These are phyloP conservation scores for Maudiozyma turicensis DNA, from an alignment of 805 yeast genomes.

Conservation along the genomic window DNA sequence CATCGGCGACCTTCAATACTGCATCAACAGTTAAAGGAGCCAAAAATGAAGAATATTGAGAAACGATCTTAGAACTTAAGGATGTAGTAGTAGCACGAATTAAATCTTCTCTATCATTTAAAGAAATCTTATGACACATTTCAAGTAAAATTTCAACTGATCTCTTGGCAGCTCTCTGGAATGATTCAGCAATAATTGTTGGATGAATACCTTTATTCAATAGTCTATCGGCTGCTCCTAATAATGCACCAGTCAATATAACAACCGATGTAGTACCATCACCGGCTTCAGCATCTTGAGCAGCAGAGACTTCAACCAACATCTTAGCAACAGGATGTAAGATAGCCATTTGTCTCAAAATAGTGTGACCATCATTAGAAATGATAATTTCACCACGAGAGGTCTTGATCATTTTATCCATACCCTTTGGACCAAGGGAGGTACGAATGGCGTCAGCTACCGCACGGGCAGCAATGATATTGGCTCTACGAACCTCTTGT, in stretches of 20 bases:
- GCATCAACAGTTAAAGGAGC: conserved; percentile 95
- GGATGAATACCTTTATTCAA: conserved; percentile 92
- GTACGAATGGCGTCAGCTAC: conserved; percentile 94
- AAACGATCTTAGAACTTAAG: conserved; percentile 86
- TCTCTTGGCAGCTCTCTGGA: conserved; percentile 79
- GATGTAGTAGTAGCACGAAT: conserved; percentile 93
- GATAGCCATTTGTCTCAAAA: conserved; percentile 93
- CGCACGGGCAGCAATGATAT: conserved; percentile 81
- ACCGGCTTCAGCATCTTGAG: conserved; percentile 99
- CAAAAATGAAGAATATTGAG: conserved; percentile 76
- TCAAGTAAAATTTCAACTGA: conserved; percentile 73
- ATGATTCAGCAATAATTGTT: conserved; percentile 84
- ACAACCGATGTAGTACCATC: conserved; percentile 99
- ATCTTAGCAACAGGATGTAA: conserved; percentile 97
- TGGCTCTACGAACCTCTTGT: conserved; percentile 82
- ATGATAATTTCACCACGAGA: conserved; percentile 86
- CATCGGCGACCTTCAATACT: conserved; percentile 66
- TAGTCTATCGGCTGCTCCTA: conserved; percentile 90
- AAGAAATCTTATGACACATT: conserved; percentile 75
- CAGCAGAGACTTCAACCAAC: conserved; percentile 95
- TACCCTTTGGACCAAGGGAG: conserved; percentile 95
- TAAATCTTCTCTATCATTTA: conserved; percentile 71
- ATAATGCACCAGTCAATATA: conserved; percentile 83
- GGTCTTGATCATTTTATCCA: conserved; percentile 98
- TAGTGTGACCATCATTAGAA: conserved; percentile 97